Evolutionary conservation across 345 rosid species (phyloP).

Genomic region (Firmiana major): DNA sequence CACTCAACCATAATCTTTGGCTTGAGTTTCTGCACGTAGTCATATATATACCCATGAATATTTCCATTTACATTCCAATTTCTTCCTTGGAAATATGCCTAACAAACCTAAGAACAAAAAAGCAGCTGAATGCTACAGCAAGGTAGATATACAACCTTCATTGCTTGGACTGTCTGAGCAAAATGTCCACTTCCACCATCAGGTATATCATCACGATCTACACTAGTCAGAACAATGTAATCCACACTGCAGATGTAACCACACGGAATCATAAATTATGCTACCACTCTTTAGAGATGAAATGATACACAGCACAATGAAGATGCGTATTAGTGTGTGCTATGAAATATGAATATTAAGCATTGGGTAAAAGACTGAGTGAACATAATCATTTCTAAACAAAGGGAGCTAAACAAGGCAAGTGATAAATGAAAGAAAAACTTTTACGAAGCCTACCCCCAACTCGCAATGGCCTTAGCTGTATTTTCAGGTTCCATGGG

Average conservation of each 20-base stretch:
- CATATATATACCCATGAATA: slow-evolving; percentile 9
- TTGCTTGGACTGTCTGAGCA: slow-evolving; percentile 83
- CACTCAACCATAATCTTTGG: slow-evolving; percentile 97
- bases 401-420: neutral
- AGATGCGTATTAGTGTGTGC: neutral
- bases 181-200: slow-evolving; percentile 99
- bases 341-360: neutral
- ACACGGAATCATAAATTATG: neutral
- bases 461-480: slow-evolving; percentile 79
- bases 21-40: slow-evolving; percentile 59
- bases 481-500: slow-evolving; percentile 93
- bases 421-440: neutral
- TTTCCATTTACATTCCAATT: neutral
- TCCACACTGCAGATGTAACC: slow-evolving; percentile 61
- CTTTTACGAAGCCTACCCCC: slow-evolving; percentile 62
- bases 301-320: neutral
- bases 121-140: neutral
- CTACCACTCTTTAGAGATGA: neutral
- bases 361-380: neutral
- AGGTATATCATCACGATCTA: slow-evolving; percentile 94
- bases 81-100: neutral
- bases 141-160: slow-evolving; percentile 56
- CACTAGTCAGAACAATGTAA: slow-evolving; percentile 94
- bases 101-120: neutral
- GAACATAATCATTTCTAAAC: neutral